A percentile compares a stretch with the other conserved stretches of the same genome.
phyloP scores from a whole-genome alignment of 73 alveolate species.

The Symbiodinium natans region DNA sequence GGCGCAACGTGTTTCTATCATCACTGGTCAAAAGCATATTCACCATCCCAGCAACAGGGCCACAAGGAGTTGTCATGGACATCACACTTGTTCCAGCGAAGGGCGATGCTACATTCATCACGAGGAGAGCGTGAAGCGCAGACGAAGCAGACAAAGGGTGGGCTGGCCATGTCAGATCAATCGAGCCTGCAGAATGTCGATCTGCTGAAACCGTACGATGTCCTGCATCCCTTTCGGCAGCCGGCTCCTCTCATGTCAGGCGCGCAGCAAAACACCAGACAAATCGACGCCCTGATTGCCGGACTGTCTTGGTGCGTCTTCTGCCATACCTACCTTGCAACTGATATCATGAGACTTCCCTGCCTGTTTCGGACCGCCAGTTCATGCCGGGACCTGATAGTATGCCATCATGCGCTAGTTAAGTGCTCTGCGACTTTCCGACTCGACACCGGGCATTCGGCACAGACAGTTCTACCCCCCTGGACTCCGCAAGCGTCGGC shows the following conservation, averaged over 20 bases:
- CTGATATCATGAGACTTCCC: background rate
- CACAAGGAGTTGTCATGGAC: background rate
- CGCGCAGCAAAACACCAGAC: background rate
- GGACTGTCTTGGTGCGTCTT: background rate
- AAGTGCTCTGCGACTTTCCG: background rate
- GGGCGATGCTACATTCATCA: background rate
- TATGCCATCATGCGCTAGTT: too few species aligned
- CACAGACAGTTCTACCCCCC: conserved; percentile 58
- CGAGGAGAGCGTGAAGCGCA: too few species aligned
- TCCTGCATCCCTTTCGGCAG: conserved; percentile 27
- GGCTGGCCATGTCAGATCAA: too few species aligned
- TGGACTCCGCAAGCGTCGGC: conserved; percentile 28
- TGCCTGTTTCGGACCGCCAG: conserved; percentile 53
- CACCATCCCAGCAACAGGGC: background rate
- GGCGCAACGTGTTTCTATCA: conserved; percentile 67
- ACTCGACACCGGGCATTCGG: background rate
- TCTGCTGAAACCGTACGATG: conserved; percentile 30
- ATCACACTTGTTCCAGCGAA: background rate
- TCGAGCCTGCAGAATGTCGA: conserved; percentile 66
- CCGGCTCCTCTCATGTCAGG: background rate
- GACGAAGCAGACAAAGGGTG: too few species aligned
- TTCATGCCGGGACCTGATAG: conserved; percentile 53
- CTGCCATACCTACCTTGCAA: background rate
- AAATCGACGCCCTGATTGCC: background rate
- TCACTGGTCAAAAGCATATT: background rate